Evolutionary conservation across 2,329 filamentous ascomycete species (phyloP), one percentile per base, ranked within the genome.

Genomic region (Pezicula neosporulosa): DNA sequence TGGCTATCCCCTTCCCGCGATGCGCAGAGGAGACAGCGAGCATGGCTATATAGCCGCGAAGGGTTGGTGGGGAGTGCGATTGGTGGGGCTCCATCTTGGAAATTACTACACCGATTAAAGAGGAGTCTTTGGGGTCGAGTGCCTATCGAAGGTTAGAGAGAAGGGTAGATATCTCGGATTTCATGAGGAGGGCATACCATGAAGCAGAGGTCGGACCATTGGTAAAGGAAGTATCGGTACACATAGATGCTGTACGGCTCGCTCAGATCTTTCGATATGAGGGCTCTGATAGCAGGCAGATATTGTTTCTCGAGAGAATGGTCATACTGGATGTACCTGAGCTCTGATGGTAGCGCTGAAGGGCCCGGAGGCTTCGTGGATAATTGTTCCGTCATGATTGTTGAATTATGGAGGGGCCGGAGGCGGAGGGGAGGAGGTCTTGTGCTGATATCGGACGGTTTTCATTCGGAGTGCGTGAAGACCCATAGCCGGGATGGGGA

Each of bases 231-330:
- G 70, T 99, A 99, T 30, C 94, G 85, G 70, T 97, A 99, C 52
- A 99, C 94, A 74, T 99, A 99, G 68, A 99, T 97, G 72, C 93
- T 97, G 70, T 99, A 99, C 1, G 94, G 94, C 70, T 99, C 94
- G 61, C 93, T 97, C 46, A 99, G 80, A 67, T 97, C 94, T 64
- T 93, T 96, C 42, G 92, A 94, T 64, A 99, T 99, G 66, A 99
- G 75, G 51, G 92, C 86, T 50, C 93, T 86, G 70, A 99, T 97
- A 39, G 90, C 85, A 35, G 91, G 85, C 39, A 99, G 83, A 67
- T 94, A 81, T 67, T 80, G 68, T 41, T 76, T 71, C 62, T 86
- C 83, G 18, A 85, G 72, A 9, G 69, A 68, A 65, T 86, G 82
- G 52, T 82, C 73, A 63, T 86, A 86, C 62, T 83, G 82, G 33